Conservation (phyloP, 2,329 filamentous ascomycete species). For the Arthrobotrys iridis region DNA sequence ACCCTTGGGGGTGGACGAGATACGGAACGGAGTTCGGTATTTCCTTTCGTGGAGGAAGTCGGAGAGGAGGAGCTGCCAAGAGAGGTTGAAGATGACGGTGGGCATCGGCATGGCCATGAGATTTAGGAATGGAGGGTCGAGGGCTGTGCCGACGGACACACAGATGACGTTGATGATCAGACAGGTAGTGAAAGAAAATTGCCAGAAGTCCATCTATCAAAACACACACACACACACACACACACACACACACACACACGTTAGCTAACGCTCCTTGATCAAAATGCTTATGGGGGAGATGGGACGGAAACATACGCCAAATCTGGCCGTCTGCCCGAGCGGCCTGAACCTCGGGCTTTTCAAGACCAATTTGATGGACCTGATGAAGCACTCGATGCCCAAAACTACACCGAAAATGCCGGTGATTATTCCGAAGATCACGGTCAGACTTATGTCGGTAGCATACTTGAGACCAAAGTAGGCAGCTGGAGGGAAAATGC, state of each 20-base stretch:
- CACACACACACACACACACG: too few relatives aligned
- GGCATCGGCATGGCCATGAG: constrained; percentile 54
- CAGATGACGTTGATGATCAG: constrained; percentile 52
- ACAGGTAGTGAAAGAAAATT: constrained; percentile 33
- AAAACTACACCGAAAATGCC: constrained; percentile 50
- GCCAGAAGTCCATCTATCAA: constrained; percentile 51
- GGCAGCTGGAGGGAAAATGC: constrained; percentile 36
- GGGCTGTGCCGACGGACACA: constrained; percentile 44
- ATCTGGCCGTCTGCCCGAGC: constrained; percentile 40
- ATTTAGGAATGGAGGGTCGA: constrained; percentile 40
- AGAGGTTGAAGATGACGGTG: constrained; percentile 48
- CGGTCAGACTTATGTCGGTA: constrained; percentile 42
- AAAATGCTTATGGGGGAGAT: background rate
- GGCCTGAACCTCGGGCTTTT: constrained; percentile 31
- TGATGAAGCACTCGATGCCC: constrained; percentile 38
- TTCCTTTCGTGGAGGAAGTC: constrained; percentile 49
- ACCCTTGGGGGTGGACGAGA: constrained; percentile 45
- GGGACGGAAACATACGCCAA: constrained; percentile 23
- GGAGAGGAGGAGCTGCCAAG: constrained; percentile 50
- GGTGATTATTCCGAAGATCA: constrained; percentile 51
- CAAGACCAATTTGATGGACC: constrained; percentile 44
- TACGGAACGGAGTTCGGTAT: constrained; percentile 40
- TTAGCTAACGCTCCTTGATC: background rate
- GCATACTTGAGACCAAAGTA: constrained; percentile 45
- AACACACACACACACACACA: background rate